Evolutionary conservation across 2,329 filamentous ascomycete species (phyloP).

Genomic region (Sporothrix brasiliensis): DNA sequence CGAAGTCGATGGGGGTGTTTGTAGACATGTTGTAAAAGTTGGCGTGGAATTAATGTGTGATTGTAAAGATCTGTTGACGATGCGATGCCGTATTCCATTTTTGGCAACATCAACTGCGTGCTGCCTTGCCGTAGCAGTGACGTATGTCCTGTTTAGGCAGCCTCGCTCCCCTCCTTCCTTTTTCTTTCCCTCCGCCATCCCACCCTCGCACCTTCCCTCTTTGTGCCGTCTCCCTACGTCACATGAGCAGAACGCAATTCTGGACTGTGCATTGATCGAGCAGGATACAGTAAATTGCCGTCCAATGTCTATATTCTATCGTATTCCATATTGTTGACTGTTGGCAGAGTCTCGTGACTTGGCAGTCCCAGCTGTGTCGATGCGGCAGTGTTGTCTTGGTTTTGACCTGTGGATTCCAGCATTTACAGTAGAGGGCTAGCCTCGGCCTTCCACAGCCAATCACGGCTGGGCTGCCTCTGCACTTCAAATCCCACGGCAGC

Average conservation of each 20-base stretch:
- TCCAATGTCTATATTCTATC: no score
- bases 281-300: not conserved
- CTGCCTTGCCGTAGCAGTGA: not conserved
- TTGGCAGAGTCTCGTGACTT: slow-evolving; percentile 9
- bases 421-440: not conserved
- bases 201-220: not conserved
- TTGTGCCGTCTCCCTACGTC: slow-evolving; percentile 11
- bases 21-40: not conserved
- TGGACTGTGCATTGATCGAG: not conserved
- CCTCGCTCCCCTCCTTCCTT: not conserved
- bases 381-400: slow-evolving; percentile 6
- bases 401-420: not conserved
- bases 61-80: not conserved
- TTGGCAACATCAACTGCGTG: not conserved
- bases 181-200: not conserved
- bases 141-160: slow-evolving; percentile 14
- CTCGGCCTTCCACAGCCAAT: slow-evolving; percentile 17
- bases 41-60: not conserved
- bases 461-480: slow-evolving; percentile 10
- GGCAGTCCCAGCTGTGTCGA: not conserved
- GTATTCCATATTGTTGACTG: no score
- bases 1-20: slow-evolving; percentile 5
- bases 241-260: not conserved
- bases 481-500: not conserved
- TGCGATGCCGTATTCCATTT: not conserved